Evolutionary conservation across 2,329 filamentous ascomycete genomes (phyloP).

Genomic region (Venturia aucupariae): DNA sequence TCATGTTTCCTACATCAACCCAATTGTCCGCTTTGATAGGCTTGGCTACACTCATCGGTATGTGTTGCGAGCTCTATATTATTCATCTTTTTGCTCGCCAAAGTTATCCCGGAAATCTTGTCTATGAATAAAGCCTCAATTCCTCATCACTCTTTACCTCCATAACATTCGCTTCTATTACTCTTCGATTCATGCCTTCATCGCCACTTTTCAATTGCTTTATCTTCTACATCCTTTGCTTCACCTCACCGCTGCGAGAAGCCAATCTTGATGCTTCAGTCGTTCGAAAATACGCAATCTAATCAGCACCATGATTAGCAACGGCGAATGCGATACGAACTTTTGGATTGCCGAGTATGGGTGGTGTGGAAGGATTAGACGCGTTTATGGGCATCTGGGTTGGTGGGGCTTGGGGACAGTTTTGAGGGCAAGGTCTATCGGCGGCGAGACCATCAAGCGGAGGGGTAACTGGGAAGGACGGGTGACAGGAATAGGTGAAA

Average conservation of each 20-base stretch:
- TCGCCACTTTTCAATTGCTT: not conserved
- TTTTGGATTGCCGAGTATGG: conserved; percentile 1
- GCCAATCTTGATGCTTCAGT: not conserved
- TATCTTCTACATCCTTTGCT: not conserved
- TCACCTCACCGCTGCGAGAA: no score
- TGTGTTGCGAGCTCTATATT: not conserved
- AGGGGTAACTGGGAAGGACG: no score
- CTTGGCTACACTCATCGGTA: conserved; percentile 5
- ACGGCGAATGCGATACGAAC: not conserved
- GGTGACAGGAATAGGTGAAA: no score
- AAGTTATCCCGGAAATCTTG: not conserved
- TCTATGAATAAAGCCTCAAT: not conserved
- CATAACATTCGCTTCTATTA: no score
- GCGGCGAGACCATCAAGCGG: no score
- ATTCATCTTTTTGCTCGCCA: not conserved
- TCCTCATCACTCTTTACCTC: not conserved
- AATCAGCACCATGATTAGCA: not conserved
- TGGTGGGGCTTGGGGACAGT: conserved; percentile 5
- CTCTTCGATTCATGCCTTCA: not conserved
- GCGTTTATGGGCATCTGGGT: not conserved
- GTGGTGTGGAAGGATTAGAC: not conserved
- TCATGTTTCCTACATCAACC: conserved; percentile 1
- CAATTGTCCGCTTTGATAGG: not conserved
- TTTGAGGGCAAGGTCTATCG: no score
- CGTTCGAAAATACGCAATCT: not conserved